Conservation (phyloP, 2,329 filamentous ascomycete genomes). For the Aspergillus arachidicola region DNA sequence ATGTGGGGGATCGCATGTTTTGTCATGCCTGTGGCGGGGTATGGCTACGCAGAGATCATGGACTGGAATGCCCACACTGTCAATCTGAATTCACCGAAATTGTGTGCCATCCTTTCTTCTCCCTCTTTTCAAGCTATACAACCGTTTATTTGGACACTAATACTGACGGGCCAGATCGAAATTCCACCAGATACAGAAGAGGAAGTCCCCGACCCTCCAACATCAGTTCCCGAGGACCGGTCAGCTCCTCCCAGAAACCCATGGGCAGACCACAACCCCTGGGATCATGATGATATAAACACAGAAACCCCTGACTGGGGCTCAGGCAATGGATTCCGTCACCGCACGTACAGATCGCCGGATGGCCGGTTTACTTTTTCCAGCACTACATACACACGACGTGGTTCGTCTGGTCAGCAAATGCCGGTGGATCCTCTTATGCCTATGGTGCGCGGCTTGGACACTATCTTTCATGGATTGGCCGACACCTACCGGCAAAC, state of each 20-base stretch:
- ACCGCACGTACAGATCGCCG: conserved; percentile 47
- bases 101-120: conserved; percentile 55
- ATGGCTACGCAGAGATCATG: conserved; percentile 73
- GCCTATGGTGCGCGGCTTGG: conserved; percentile 40
- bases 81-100: conserved; percentile 80
- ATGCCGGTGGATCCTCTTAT: conserved; percentile 30
- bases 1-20: conserved; percentile 69
- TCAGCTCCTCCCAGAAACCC: conserved; percentile 31
- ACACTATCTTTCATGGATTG: conserved; percentile 51
- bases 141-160: not conserved
- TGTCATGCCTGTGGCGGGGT: conserved; percentile 82
- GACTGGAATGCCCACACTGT: conserved; percentile 76
- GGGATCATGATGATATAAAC: conserved; percentile 47
- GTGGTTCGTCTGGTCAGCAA: conserved; percentile 18
- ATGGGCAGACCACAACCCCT: conserved; percentile 51
- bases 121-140: not conserved
- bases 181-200: conserved; percentile 32
- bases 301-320: conserved; percentile 21
- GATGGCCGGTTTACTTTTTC: conserved; percentile 48
- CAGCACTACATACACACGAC: conserved; percentile 37
- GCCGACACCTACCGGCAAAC: conserved; percentile 36
- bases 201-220: conserved; percentile 29
- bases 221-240: conserved; percentile 23
- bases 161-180: conserved; percentile 31
- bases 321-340: conserved; percentile 29